Conservation (phyloP, 2,329 filamentous ascomycete species). For the Chaetothyriales sp. region DNA sequence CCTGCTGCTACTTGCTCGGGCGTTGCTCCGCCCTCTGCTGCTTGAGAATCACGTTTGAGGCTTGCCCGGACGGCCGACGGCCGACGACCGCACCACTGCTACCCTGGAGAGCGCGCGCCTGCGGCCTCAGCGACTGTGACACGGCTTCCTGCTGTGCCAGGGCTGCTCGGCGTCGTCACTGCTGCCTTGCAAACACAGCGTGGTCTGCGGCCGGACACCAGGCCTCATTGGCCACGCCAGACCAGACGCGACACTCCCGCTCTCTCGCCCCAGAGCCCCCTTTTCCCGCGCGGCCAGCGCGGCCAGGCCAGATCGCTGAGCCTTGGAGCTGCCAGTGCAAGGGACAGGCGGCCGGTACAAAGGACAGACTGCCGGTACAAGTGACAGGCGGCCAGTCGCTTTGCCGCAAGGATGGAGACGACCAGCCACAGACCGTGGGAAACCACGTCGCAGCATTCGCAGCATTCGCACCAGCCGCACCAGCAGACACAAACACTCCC, state of each 20-base stretch:
- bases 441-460: constrained; percentile 25
- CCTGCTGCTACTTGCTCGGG: neutral
- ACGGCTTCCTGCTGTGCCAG: constrained; percentile 1
- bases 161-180: neutral
- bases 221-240: neutral
- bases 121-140: neutral
- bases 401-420: constrained; percentile 25
- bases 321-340: neutral
- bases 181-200: neutral
- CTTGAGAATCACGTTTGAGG: neutral
- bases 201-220: neutral
- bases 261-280: neutral
- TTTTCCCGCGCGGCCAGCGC: neutral
- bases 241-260: neutral
- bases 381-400: neutral
- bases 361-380: too few species aligned
- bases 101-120: neutral
- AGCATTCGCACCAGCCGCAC: constrained; percentile 24
- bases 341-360: too few species aligned
- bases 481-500: constrained; percentile 30
- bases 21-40: neutral
- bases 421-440: constrained; percentile 33
- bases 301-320: neutral
- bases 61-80: neutral
- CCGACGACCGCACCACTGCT: neutral